Evolutionary conservation across 768 basidiomycete genomes (phyloP), one percentile per base, ranked within the genome.

Genomic region (Podaxis sp.): DNA sequence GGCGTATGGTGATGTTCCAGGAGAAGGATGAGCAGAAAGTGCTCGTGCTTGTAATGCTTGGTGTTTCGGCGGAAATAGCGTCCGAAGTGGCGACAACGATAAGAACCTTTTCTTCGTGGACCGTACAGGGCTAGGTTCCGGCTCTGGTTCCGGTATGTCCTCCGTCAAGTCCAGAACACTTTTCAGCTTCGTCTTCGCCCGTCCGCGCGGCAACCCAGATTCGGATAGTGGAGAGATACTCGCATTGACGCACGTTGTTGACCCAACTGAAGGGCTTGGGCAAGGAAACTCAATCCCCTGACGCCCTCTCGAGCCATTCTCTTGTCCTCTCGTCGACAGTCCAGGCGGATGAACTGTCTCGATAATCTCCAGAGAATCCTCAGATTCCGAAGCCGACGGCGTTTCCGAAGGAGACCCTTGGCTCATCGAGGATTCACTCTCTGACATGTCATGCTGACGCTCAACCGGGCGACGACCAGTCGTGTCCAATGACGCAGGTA

Each of bases 321-420:
- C 73, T 50, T 70, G 73, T 61, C 75, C 75, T 59, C 79, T 72
- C 63, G 80, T 76, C 55, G 79, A 75, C 63, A 83, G 69, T 53
- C 33, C 41, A 73, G 71, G 65, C 75, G 71, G 55, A 76, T 51
- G 80, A 70, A 7, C 51, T 25, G 61, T 80, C 80, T 57, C 82
- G 49, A 87, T 77, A 43, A 87, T 79, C 67, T 84, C 85, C 57
- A 86, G 72, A 36, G 82, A 82, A 4, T 76, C 72, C 59, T 85
- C 85, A 40, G 82, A 82, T 59, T 80, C 81, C n/a, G 77, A 75
- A 29, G 72, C 75, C 15, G 73, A 71, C 40, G 70, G 68, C 33
- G 64, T 58, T n/a, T 66, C 63, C 46, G 58, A 46, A 46, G 52
- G 54, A 40, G 54, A 62, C 2, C 15, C 46, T 27, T 46, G 54